Base-by-base conservation (phyloP, 768 basidiomycete species). In the Crassisporium funariophilum region DNA sequence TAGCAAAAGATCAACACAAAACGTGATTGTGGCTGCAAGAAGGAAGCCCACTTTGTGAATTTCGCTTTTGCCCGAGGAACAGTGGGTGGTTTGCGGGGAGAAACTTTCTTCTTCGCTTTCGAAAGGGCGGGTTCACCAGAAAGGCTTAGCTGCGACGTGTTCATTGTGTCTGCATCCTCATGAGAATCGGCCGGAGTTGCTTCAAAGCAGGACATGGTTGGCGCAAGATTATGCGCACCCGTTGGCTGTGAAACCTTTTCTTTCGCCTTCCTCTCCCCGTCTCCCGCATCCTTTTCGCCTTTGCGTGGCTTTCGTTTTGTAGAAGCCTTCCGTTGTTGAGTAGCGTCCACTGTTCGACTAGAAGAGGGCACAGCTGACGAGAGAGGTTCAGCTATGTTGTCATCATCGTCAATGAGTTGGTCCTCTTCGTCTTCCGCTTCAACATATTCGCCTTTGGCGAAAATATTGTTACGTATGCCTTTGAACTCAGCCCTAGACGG, bases 401-500 rank as follows among this genome's bases (percentile, higher is more conserved):
- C 66, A 29, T 69, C 64, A 40, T 65, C 58, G 45, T 91, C 88
- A 55, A 89, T 84, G 54, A 90, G 78, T 56, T 89, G 82, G 69
- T 91, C 88, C 67, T 88, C 86, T 62, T 87, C 81, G 34, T 83
- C 81, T 25, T 87, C 86, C 0, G 78, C 78, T 23, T 86, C 84
- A 6, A 80, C 83, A 9, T 78, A 78, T 12, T 74, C 78, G 24
- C 54, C 57, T 11, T 42, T 53, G 11, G 45, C 51, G 5, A 49
- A 15, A n/a, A n/a, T n/a, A n/a, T n/a, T n/a, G n/a, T n/a, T n/a
- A n/a, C n/a, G n/a, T n/a, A n/a, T n/a, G n/a, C n/a, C n/a, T n/a
- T n/a, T n/a, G n/a, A n/a, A n/a, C n/a, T n/a, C n/a, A n/a, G n/a
- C n/a, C n/a, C n/a, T n/a, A n/a, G n/a, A n/a, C n/a, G n/a, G n/a